Percentiles rank a stretch among this genome's conserved stretches.
phyloP scores from a whole-genome alignment of 768 basidiomycete genomes.

The Mycena kentingensis region DNA sequence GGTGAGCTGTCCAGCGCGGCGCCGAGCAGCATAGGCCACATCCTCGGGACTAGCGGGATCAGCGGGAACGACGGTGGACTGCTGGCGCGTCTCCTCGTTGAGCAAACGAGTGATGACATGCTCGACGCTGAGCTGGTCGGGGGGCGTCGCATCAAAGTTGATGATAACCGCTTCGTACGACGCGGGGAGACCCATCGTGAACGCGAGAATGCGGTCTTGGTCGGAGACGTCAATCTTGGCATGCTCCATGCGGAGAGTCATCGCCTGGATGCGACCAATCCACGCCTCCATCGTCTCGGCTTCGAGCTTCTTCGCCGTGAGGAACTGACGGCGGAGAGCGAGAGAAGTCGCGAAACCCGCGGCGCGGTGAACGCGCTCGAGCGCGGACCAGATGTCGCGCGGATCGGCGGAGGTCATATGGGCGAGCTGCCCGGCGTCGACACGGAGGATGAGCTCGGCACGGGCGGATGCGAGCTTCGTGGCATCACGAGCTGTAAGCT shows the following conservation, averaged over 20 bases:
- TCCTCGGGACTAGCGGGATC: too few relatives aligned
- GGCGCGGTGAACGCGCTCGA: slow-evolving; percentile 26
- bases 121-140: slow-evolving; percentile 28
- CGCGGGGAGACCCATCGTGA: slow-evolving; percentile 30
- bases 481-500: slow-evolving; percentile 2
- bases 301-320: slow-evolving; percentile 26
- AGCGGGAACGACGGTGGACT: background rate
- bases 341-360: slow-evolving; percentile 27
- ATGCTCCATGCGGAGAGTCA: slow-evolving; percentile 24
- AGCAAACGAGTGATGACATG: slow-evolving; percentile 31
- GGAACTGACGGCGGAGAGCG: slow-evolving; percentile 26
- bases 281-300: slow-evolving; percentile 28
- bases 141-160: slow-evolving; percentile 30
- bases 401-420: slow-evolving; percentile 30
- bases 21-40: background rate
- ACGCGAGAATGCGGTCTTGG: slow-evolving; percentile 29
- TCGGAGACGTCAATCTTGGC: slow-evolving; percentile 25
- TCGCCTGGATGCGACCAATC: slow-evolving; percentile 28
- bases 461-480: slow-evolving; percentile 29
- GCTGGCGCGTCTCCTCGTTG: slow-evolving; percentile 34
- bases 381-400: slow-evolving; percentile 26
- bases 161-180: slow-evolving; percentile 33
- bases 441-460: slow-evolving; percentile 32
- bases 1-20: background rate
- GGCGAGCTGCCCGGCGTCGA: too few relatives aligned